Conservation (phyloP, 75 land plant genomes). For the Pinus taeda region DNA sequence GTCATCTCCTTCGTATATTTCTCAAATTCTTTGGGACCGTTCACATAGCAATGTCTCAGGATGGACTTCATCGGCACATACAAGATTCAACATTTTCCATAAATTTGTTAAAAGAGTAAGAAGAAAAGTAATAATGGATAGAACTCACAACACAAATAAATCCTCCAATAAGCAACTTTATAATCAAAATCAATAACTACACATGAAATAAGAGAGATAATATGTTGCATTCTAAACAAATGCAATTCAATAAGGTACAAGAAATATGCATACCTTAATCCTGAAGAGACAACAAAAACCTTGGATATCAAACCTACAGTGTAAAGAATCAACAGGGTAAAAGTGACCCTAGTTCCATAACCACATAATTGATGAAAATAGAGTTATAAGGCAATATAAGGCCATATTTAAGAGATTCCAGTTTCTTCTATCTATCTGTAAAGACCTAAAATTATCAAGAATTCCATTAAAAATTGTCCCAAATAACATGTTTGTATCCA, state of each 20-base stretch:
- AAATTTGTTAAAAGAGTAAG: background rate
- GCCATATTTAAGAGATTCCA: too few relatives aligned
- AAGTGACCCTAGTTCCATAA: too few relatives aligned
- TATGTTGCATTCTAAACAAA: background rate
- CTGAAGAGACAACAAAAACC: background rate
- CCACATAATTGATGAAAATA: background rate
- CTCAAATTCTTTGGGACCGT: too few relatives aligned
- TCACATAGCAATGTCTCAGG: too few relatives aligned
- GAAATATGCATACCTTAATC: background rate
- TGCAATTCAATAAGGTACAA: too few relatives aligned
- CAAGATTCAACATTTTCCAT: background rate
- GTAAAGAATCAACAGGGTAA: background rate
- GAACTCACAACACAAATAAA: background rate
- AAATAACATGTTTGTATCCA: too few relatives aligned
- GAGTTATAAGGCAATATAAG: too few relatives aligned
- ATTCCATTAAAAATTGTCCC: too few relatives aligned
- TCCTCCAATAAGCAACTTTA: background rate
- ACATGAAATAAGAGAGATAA: background rate
- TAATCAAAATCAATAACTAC: background rate
- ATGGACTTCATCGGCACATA: slow-evolving; percentile 72
- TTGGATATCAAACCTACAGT: background rate
- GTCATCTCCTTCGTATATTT: too few relatives aligned
- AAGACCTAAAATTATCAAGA: too few relatives aligned
- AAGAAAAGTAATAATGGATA: background rate
- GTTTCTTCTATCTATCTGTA: too few relatives aligned